Conservation (phyloP, 1,139 yeast species). For the Pichia sp. region DNA sequence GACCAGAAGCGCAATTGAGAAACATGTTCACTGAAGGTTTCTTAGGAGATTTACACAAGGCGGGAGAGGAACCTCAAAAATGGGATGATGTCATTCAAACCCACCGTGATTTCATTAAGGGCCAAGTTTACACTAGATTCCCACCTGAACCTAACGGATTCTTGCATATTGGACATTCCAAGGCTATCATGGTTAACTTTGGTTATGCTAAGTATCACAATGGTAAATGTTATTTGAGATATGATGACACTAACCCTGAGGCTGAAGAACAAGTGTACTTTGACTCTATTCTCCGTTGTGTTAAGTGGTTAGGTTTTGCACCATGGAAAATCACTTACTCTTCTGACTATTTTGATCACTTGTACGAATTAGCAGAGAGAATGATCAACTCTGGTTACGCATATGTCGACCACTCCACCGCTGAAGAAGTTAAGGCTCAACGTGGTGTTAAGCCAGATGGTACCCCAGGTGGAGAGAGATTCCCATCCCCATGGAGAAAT, state of each 20-base stretch:
- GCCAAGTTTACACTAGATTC: slow-evolving; percentile 85
- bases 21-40: slow-evolving; percentile 96
- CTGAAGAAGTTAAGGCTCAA: slow-evolving; percentile 82
- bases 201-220: slow-evolving; percentile 83
- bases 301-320: slow-evolving; percentile 85
- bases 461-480: slow-evolving; percentile 86
- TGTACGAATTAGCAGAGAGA: slow-evolving; percentile 81
- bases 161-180: slow-evolving; percentile 95
- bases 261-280: slow-evolving; percentile 94
- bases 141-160: slow-evolving; percentile 99
- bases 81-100: slow-evolving; percentile 76
- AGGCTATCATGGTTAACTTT: slow-evolving; percentile 95
- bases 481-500: slow-evolving; percentile 70
- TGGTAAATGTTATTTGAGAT: slow-evolving; percentile 87
- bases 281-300: slow-evolving; percentile 74
- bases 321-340: slow-evolving; percentile 96
- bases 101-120: slow-evolving; percentile 71
- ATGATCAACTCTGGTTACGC: slow-evolving; percentile 66
- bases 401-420: slow-evolving; percentile 89
- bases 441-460: slow-evolving; percentile 93
- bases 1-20: slow-evolving; percentile 37
- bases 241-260: slow-evolving; percentile 97
- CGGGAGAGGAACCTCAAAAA: slow-evolving; percentile 91
- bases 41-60: slow-evolving; percentile 88
- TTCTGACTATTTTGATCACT: slow-evolving; percentile 85